Conservation (phyloP, 495 filamentous ascomycete genomes). For the Niebla homalea region DNA sequence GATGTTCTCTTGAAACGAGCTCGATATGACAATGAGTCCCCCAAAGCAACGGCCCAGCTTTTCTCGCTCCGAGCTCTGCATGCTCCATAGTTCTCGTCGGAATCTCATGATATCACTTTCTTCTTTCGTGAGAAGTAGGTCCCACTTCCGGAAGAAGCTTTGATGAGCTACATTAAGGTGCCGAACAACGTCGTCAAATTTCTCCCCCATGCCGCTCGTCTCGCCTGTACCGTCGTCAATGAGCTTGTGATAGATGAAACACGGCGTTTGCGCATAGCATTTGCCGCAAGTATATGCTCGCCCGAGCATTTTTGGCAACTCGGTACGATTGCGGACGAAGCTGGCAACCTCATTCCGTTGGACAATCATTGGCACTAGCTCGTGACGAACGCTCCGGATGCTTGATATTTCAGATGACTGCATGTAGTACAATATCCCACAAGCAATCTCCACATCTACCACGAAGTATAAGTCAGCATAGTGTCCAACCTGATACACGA, state of each 20-base stretch:
- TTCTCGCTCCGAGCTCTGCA: constrained; percentile 80
- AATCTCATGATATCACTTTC: constrained; percentile 76
- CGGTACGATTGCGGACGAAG: constrained; percentile 64
- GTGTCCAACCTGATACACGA: not conserved
- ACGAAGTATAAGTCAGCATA: constrained; percentile 3
- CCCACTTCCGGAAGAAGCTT: constrained; percentile 89
- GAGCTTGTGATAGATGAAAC: constrained; percentile 92
- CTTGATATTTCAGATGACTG: constrained; percentile 74
- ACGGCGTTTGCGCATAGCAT: constrained; percentile 79
- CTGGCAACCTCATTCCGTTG: constrained; percentile 82
- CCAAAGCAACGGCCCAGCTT: constrained; percentile 68
- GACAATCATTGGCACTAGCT: constrained; percentile 90
- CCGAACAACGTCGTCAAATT: constrained; percentile 61
- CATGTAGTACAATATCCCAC: constrained; percentile 88
- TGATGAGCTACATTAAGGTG: constrained; percentile 60
- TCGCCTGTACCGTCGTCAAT: constrained; percentile 70
- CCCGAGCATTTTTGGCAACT: constrained; percentile 75
- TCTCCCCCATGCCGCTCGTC: constrained; percentile 58
- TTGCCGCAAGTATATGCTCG: constrained; percentile 59
- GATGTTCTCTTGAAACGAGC: constrained; percentile 51
- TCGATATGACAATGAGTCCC: constrained; percentile 64
- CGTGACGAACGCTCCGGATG: constrained; percentile 69
- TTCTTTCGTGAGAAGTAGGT: constrained; percentile 82
- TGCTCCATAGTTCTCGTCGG: constrained; percentile 84
- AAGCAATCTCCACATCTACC: constrained; percentile 69